Percentiles rank a stretch among this genome's conserved stretches.
Conservation (phyloP, 805 yeast species). For the Candida broadrunensis region DNA sequence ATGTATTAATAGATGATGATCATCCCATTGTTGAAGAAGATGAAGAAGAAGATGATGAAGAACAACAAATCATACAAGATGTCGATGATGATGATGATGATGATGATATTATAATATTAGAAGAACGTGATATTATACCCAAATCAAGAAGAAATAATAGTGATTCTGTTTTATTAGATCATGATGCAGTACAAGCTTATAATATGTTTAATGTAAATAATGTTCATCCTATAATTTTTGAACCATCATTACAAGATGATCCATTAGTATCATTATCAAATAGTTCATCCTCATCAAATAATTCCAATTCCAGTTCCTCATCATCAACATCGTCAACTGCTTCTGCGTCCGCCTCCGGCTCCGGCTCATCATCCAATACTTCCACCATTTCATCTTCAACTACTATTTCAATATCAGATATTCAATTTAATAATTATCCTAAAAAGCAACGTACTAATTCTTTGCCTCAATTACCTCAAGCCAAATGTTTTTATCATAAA, state of each 20-base stretch:
- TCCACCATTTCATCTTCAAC: not conserved
- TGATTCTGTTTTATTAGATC: slow-evolving; percentile 34
- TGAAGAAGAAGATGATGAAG: slow-evolving; percentile 14
- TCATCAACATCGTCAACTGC: not conserved
- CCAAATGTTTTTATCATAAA: slow-evolving; percentile 37
- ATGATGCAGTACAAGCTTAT: slow-evolving; percentile 40
- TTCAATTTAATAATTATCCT: not conserved
- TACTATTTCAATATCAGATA: not conserved
- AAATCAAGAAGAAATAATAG: slow-evolving; percentile 27
- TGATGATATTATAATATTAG: slow-evolving; percentile 35
- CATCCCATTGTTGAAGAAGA: slow-evolving; percentile 11
- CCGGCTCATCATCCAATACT: too few relatives aligned
- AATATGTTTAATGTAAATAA: slow-evolving; percentile 42
- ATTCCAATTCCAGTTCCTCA: not conserved
- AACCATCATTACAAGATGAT: not conserved
- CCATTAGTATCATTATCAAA: not conserved
- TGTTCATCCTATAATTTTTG: not conserved
- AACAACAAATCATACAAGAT: slow-evolving; percentile 13
- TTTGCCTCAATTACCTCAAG: slow-evolving; percentile 45
- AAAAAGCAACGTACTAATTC: slow-evolving; percentile 42
- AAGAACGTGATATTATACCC: slow-evolving; percentile 25
- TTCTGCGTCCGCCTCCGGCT: not conserved
- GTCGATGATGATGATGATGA: slow-evolving; percentile 14
- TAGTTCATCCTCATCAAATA: too few relatives aligned
- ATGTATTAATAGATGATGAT: slow-evolving; percentile 3